phyloP scores from a whole-genome alignment of 176 grass and related monocot species.

The Luzula sylvatica region DNA sequence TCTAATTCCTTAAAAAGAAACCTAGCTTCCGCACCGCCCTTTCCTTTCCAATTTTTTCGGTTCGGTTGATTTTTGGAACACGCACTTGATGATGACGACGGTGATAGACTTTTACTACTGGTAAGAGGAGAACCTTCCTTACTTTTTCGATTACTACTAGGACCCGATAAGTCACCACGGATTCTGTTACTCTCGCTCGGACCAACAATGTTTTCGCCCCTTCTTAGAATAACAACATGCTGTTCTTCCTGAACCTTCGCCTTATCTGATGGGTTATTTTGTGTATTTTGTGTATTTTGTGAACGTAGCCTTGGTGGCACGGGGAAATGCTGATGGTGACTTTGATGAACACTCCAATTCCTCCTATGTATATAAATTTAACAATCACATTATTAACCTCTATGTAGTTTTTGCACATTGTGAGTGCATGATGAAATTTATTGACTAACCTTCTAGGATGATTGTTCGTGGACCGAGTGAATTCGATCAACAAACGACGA shows the following conservation, averaged over 20 bases:
- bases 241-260: background rate
- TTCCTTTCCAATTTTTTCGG: constrained; percentile 40
- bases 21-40: constrained; percentile 37
- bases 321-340: constrained; percentile 23
- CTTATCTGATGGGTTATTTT: no score
- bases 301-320: constrained; percentile 49
- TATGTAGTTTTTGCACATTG: background rate
- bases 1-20: constrained; percentile 76
- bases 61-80: constrained; percentile 24
- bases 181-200: constrained; percentile 16
- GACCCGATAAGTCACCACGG: background rate
- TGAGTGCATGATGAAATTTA: background rate
- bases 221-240: constrained; percentile 30
- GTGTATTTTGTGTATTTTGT: constrained; percentile 7
- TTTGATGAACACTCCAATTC: constrained; percentile 25
- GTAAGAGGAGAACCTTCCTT: constrained; percentile 2
- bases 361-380: constrained; percentile 30
- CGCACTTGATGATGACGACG: constrained; percentile 6
- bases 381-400: background rate
- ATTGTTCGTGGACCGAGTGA: constrained; percentile 32
- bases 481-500: constrained; percentile 53
- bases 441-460: constrained; percentile 32
- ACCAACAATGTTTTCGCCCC: constrained; percentile 9
- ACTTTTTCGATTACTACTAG: constrained; percentile 25
- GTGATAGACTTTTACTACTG: constrained; percentile 1